phyloP scores from a whole-genome alignment of 768 basidiomycete genomes.

The Kwoniella newhampshirensis region DNA sequence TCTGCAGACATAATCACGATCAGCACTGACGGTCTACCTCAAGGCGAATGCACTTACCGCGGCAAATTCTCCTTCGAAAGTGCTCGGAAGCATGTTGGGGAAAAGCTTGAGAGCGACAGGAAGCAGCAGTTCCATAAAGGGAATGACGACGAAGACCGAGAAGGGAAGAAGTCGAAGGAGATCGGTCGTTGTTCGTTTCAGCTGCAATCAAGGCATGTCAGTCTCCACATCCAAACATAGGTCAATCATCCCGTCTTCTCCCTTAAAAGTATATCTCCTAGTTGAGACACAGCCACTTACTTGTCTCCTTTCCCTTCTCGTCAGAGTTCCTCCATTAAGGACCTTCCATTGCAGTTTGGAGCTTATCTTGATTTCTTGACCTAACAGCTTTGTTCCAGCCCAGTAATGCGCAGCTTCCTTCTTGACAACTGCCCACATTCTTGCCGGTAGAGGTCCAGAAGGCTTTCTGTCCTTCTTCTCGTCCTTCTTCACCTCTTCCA shows the following conservation, averaged over 20 bases:
- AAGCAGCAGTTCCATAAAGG: conserved; percentile 96
- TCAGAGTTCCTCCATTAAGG: conserved; percentile 83
- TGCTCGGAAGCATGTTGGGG: conserved; percentile 97
- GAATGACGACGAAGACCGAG: conserved; percentile 88
- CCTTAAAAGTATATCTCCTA: not conserved
- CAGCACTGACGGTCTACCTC: not conserved
- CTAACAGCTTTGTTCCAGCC: conserved; percentile 91
- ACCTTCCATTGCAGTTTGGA: conserved; percentile 85
- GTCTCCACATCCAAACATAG: no score
- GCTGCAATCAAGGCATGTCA: conserved; percentile 56
- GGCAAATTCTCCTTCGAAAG: conserved; percentile 95
- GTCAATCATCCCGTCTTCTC: no score
- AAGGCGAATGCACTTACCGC: conserved; percentile 60
- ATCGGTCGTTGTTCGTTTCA: conserved; percentile 91
- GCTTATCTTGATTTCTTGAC: conserved; percentile 90
- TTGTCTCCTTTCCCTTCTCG: conserved; percentile 90
- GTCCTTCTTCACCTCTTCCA: conserved; percentile 37
- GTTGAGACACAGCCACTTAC: conserved; percentile 55
- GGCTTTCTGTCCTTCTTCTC: conserved; percentile 33
- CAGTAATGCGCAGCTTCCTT: conserved; percentile 96
- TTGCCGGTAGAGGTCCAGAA: conserved; percentile 50
- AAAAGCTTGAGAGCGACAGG: conserved; percentile 95
- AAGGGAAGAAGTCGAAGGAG: conserved; percentile 90
- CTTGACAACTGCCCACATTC: conserved; percentile 90
- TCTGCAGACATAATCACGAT: conserved; percentile 57